A percentile compares a stretch with the other conserved stretches of the same genome.
These are phyloP conservation scores for Fusarium agapanthi DNA, from an alignment of 2,329 filamentous ascomycete genomes.

Conservation along the genomic window DNA sequence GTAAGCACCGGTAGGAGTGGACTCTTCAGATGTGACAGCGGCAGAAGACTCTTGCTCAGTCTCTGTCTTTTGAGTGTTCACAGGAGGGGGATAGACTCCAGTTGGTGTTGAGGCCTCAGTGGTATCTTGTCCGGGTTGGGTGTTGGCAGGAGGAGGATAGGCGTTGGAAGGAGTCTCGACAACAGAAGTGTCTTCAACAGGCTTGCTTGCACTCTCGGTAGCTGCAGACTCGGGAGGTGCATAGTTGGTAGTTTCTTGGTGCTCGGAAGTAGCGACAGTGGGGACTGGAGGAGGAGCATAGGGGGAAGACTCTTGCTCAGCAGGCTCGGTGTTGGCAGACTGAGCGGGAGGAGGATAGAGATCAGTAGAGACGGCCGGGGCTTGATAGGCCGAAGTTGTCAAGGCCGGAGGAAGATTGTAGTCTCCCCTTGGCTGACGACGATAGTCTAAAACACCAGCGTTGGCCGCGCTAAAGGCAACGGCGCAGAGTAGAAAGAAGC, in stretches of 20 bases:
- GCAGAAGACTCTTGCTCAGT: background rate
- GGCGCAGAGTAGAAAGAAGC: conserved; percentile 24
- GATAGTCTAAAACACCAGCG: conserved; percentile 19
- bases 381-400: background rate
- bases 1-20: background rate
- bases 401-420: conserved; percentile 2
- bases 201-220: conserved; percentile 7
- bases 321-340: background rate
- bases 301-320: conserved; percentile 9
- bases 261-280: conserved; percentile 16
- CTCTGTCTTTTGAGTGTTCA: background rate
- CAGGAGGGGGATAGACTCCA: background rate
- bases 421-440: background rate
- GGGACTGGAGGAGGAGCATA: conserved; percentile 8
- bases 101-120: background rate
- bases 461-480: conserved; percentile 24
- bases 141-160: background rate
- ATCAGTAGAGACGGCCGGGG: background rate
- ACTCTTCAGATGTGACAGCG: background rate
- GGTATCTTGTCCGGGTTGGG: background rate
- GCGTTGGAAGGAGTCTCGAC: background rate
- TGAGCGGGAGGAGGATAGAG: background rate
- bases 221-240: conserved; percentile 11
- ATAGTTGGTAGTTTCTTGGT: conserved; percentile 1
- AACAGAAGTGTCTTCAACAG: conserved; percentile 2